Conservation (phyloP, 2,329 filamentous ascomycete species). For the Aspergillus chevalieri region DNA sequence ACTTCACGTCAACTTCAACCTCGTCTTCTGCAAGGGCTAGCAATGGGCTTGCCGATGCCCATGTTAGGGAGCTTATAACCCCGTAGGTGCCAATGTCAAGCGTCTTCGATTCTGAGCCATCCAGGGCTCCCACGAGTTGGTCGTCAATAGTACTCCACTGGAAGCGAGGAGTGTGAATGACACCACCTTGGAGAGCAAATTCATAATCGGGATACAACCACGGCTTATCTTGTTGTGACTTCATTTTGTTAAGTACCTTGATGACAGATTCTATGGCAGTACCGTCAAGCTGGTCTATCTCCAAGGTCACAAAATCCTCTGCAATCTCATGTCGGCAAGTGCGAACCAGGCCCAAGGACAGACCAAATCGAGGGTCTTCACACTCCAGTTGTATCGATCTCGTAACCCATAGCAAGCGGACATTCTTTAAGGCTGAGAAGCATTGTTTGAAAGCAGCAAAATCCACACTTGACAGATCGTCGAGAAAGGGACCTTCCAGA, state of each 20-base stretch:
- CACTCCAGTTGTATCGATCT: slow-evolving; percentile 2
- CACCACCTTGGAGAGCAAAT: too few relatives aligned
- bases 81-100: background rate
- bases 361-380: slow-evolving; percentile 6
- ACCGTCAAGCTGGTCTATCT: slow-evolving; percentile 2
- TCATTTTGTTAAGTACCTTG: slow-evolving; percentile 4
- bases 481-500: slow-evolving; percentile 1
- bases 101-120: background rate
- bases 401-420: slow-evolving; percentile 8
- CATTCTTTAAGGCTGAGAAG: background rate
- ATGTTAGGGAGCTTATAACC: background rate
- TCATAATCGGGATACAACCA: background rate
- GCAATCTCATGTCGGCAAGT: slow-evolving; percentile 7
- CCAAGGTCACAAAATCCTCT: slow-evolving; percentile 7
- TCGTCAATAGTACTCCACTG: background rate
- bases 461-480: background rate
- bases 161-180: slow-evolving; percentile 3
- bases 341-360: slow-evolving; percentile 8
- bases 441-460: background rate
- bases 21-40: background rate
- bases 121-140: too few relatives aligned
- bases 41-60: background rate
- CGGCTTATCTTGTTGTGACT: background rate
- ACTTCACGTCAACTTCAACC: slow-evolving; percentile 11
- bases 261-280: background rate